Evolutionary conservation across 2,329 filamentous ascomycete species (phyloP), one percentile per base, ranked within the genome.

Genomic region (Stagonosporopsis chrysanthemi): DNA sequence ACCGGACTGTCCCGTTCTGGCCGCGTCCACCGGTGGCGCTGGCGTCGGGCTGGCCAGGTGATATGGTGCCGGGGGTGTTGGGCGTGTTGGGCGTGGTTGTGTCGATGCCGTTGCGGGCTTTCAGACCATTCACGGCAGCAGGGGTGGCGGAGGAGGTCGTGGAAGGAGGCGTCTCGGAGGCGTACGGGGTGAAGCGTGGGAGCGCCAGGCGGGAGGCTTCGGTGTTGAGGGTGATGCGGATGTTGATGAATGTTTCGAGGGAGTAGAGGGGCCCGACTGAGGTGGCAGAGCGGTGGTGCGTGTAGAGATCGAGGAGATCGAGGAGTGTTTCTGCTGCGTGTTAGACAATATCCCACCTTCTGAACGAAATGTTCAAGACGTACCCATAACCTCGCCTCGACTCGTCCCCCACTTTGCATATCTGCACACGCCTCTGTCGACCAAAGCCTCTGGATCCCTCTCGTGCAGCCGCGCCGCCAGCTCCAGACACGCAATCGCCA

Each of bases 261-360:
- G 89, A 85, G 75, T 91, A 90, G 44, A 85, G 80, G 15, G 84
- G 81, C 6, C 92, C 93, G 19, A 97, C 81, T 47, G 88, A 86
- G 31, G 92, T 97, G 48, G 84, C 82, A 64, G 86, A 85, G 52
- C 87, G 86, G 72, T 96, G 89, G 70, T 96, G 90, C 0, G 92
- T 95, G 76, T 97, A 98, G 2, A 98, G 84, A 70, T 99, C 94
- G 24, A 98, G 84, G 0, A 97, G 83, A 71, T 98, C 95, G 36
- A 97, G 86, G 68, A 97, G 85, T 0, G 91, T 94, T 82, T 98
- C 94, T 79, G 84, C 74, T 26, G 86, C 4, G 4, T 14, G 50
- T 69, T 12, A 54, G 51, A 12, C 12, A 33, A 24, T 3, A 3
- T 6, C 14, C 9, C 19, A 8, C 36, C 9, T 24, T 11, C 1